A percentile compares a stretch with the other conserved stretches of the same genome.
Conservation (phyloP, 257 asterid species). For the Nicotiana otophora region DNA sequence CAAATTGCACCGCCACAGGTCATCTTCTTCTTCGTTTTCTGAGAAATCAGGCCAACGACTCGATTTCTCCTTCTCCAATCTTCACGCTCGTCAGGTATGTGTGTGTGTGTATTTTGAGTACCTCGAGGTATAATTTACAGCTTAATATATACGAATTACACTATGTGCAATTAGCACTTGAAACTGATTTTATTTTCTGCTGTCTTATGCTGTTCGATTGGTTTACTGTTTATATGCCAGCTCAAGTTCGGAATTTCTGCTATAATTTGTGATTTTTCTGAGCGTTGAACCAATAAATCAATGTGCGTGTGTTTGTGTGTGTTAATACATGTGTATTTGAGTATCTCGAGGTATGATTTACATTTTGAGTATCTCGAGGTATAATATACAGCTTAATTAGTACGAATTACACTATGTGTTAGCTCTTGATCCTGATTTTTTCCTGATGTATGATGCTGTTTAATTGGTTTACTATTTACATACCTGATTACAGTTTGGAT, state of each 20-base stretch:
- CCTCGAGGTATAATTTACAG: not conserved
- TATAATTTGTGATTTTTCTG: not conserved
- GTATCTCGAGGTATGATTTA: not conserved
- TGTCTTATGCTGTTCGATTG: not conserved
- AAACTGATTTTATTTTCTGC: not conserved
- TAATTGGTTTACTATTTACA: not conserved
- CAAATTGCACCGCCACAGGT: constrained; percentile 36
- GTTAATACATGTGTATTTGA: not conserved
- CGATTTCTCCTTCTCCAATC: constrained; percentile 34
- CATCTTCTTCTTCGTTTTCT: constrained; percentile 22
- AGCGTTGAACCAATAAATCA: not conserved
- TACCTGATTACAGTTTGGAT: not conserved
- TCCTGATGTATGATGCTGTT: not conserved
- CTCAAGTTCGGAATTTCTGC: not conserved
- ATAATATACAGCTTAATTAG: not conserved
- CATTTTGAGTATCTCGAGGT: not conserved
- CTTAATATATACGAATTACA: not conserved
- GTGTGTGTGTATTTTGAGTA: not conserved
- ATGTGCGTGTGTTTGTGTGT: not conserved
- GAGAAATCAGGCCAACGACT: constrained; percentile 32
- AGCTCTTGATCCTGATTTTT: not conserved
- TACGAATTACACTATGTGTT: not conserved
- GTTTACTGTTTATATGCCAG: not conserved
- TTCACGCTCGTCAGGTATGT: constrained; percentile 36
- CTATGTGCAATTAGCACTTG: not conserved